Conservation (phyloP, 176 grass and related monocot species). For the Carex littledalei region DNA sequence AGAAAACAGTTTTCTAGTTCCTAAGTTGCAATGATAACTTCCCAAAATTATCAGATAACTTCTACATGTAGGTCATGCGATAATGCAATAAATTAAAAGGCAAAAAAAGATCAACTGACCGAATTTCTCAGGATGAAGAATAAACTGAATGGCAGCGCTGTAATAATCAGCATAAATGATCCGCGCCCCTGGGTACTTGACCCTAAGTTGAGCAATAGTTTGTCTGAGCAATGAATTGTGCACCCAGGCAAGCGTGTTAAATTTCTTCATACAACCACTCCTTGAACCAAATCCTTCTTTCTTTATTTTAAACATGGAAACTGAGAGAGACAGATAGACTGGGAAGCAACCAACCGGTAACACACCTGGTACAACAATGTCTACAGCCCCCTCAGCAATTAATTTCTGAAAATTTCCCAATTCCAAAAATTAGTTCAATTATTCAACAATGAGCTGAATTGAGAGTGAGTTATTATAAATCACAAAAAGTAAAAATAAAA, state of each 20-base stretch:
- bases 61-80: background rate
- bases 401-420: constrained; percentile 43
- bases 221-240: constrained; percentile 66
- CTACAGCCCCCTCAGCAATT: constrained; percentile 69
- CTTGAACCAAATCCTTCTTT: constrained; percentile 34
- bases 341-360: constrained; percentile 86
- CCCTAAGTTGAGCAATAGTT: constrained; percentile 50
- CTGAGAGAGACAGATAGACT: constrained; percentile 43
- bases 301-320: constrained; percentile 37
- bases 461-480: background rate
- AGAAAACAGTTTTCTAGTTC: background rate
- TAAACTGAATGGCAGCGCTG: constrained; percentile 71
- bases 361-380: constrained; percentile 87
- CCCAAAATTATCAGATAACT: background rate
- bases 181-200: constrained; percentile 49
- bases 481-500: background rate
- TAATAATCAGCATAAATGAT: constrained; percentile 89
- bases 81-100: constrained; percentile 1
- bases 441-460: background rate
- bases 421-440: background rate
- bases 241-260: constrained; percentile 63
- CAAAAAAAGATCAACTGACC: constrained; percentile 42
- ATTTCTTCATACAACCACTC: constrained; percentile 58
- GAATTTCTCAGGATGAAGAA: constrained; percentile 52
- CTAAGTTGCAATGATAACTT: constrained; percentile 13